These are phyloP conservation scores for Dactylellina parvicollis DNA, from an alignment of 2,329 filamentous ascomycete species.

Conservation along the genomic window DNA sequence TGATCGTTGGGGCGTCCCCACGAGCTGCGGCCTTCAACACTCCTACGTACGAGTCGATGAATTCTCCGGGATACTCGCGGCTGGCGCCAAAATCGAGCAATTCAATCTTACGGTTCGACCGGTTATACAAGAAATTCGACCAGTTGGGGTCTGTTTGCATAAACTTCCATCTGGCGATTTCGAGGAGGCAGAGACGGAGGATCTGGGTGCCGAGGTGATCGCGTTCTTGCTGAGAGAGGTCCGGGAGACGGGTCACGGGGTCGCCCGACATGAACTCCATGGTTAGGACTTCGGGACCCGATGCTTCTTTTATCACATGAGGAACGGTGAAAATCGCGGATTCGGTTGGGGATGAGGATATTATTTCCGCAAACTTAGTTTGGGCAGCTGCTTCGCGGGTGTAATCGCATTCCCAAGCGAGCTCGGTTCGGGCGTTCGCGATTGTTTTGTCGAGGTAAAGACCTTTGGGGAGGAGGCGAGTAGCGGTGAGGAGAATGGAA, in stretches of 20 bases:
- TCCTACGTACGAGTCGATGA: slow-evolving; percentile 80
- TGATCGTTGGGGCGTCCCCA: slow-evolving; percentile 72
- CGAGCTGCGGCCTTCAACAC: slow-evolving; percentile 82
- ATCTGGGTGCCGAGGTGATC: slow-evolving; percentile 71
- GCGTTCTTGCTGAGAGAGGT: slow-evolving; percentile 81
- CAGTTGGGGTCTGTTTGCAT: slow-evolving; percentile 99
- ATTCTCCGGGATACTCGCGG: slow-evolving; percentile 81
- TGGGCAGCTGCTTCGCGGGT: slow-evolving; percentile 84
- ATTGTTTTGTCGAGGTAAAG: slow-evolving; percentile 97
- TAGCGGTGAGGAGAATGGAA: slow-evolving; percentile 87
- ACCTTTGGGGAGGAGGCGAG: slow-evolving; percentile 86
- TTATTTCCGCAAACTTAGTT: slow-evolving; percentile 77
- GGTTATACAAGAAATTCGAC: slow-evolving; percentile 97
- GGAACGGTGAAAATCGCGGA: slow-evolving; percentile 80
- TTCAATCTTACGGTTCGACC: slow-evolving; percentile 76
- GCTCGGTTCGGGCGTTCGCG: slow-evolving; percentile 87
- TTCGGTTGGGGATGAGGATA: slow-evolving; percentile 70
- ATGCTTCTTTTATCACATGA: slow-evolving; percentile 78
- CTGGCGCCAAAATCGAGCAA: slow-evolving; percentile 95
- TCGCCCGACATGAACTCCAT: slow-evolving; percentile 90
- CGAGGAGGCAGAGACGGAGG: slow-evolving; percentile 86
- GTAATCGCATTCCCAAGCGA: slow-evolving; percentile 98
- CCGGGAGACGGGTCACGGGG: slow-evolving; percentile 81
- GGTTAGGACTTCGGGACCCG: slow-evolving; percentile 85
- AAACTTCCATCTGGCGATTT: slow-evolving; percentile 93